Evolutionary conservation across 2,329 filamentous ascomycete genomes (phyloP), one percentile per base, ranked within the genome.

Genomic region (Cryphonectria radicalis): DNA sequence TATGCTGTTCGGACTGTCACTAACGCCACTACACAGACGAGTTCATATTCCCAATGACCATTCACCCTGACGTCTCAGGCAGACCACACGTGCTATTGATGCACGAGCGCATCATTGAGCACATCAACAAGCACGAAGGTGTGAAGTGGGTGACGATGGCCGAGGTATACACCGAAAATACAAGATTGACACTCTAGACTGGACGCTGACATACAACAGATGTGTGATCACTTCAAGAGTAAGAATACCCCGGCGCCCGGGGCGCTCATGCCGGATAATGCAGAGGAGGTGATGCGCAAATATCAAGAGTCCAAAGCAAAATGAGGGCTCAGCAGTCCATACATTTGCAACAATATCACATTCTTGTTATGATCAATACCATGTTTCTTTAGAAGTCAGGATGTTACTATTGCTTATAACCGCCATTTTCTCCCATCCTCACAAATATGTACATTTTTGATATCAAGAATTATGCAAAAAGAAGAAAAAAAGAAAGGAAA

Each of bases 11-110:
- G 40, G 40, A 13, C 13, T 42, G 4, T 6, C 3, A 46, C 59
- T 70, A 32, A 70, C 35, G 37, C 1, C 2, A 11, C 1, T 6
- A 1, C 7, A 11, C 1, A 72, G 71, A 94, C 74, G 90, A 93
- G 75, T 93, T 93, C 73, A 87, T 93, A 65, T 93, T 93, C 75
- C 91, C 92, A 0, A 91, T 93, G 80, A 93, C 91, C 0, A 91
- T 93, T 37, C 91, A 94, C 78, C 92, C 92, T 0, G 92, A 94
- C 76, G 90, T 92, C 0, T 90, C 87, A 3, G 92, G 92, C 0
- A 84, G 91, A 25, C 92, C 92, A 0, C 92, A 94, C 79, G 92
- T 90, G 0, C 76, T 94, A 40, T 81, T 93, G 8, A 93, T 93
- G 91, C 90, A 93, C 74, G 90, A 93, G 80, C 85, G 90, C 70